Base-by-base conservation (phyloP, 495 filamentous ascomycete genomes). In the Talaromyces wortmannii region DNA sequence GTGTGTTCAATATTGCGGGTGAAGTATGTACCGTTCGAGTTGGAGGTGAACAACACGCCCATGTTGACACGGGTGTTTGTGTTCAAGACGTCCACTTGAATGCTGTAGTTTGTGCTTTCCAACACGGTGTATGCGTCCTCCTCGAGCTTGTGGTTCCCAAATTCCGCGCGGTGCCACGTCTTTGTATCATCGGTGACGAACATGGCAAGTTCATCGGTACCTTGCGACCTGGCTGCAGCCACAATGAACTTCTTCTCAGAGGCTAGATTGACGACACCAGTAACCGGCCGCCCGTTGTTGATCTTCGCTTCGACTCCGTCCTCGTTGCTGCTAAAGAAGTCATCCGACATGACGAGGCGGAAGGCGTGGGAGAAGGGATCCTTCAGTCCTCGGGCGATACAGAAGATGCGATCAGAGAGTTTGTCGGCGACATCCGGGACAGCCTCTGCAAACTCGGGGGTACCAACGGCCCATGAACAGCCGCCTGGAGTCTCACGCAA, bases 1-100 rank as follows among this genome's bases (percentile, higher is more conserved):
- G 91, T 96, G 65, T 97, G 83, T 61, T 92, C 87, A 50, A 90
- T 83, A 64, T 96, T 96, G 52, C 85, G 82, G 0, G 83, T 91
- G 67, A 97, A 98, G 65, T 95, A 96, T 2, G 91, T 96, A 45
- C 94, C 94, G 63, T 97, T 94, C 16, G 90, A 96, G 61, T 97
- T 97, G 63, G 92, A 97, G 7, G 89, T 92, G 60, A 95, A 89
- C 16, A 97, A 76, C 3, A 87, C 82, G 18, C 94, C 94, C 81
- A 96, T 90, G 5, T 87, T 84, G 36, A 74, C 81, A 3, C 72
- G 74, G 31, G 76, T 70, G 56, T 65, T 65, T 10, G 82, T 81
- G 1, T 84, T 89, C 76, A 90, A 82, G 58, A 97, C 92, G 75
- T 97, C 91, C 43, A 98, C 84, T 67, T 97, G 91, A 57, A 98